Conservation (phyloP, 2,329 filamentous ascomycete species). For the Fusarium solani-melongenae region DNA sequence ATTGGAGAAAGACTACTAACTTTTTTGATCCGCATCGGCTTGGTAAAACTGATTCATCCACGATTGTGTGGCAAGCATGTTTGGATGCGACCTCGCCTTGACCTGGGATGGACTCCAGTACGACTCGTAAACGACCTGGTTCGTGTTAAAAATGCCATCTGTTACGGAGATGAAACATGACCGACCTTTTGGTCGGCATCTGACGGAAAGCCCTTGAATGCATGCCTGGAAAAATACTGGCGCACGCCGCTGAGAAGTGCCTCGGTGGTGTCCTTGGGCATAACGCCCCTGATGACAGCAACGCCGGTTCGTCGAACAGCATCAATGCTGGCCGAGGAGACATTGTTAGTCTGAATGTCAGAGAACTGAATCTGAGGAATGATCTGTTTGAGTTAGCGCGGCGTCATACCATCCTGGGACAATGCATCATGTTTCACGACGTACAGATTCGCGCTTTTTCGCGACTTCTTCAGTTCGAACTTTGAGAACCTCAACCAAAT, state of each 20-base stretch:
- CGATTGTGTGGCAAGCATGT: not conserved
- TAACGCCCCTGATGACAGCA: not conserved
- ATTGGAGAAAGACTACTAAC: not conserved
- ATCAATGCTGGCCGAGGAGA: not conserved
- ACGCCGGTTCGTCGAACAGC: not conserved
- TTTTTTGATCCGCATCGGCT: not conserved
- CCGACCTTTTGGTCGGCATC: not conserved
- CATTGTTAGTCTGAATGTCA: not conserved
- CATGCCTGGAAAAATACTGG: not conserved
- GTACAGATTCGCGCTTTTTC: not conserved
- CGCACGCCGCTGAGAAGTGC: not conserved
- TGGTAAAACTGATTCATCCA: constrained; percentile 6
- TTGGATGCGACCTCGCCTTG: constrained; percentile 5
- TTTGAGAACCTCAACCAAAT: not conserved
- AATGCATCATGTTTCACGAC: not conserved
- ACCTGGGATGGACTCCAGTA: constrained; percentile 10
- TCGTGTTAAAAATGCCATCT: not conserved
- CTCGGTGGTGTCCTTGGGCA: not conserved
- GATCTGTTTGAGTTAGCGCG: not conserved
- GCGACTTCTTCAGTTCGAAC: not conserved
- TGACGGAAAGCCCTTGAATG: not conserved
- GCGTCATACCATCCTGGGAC: too few relatives aligned
- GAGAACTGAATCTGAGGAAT: not conserved
- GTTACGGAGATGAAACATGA: rapidly evolving
- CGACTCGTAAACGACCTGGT: not conserved